Conservation (phyloP, 164 flowering plant genomes). For the Saururus chinensis region DNA sequence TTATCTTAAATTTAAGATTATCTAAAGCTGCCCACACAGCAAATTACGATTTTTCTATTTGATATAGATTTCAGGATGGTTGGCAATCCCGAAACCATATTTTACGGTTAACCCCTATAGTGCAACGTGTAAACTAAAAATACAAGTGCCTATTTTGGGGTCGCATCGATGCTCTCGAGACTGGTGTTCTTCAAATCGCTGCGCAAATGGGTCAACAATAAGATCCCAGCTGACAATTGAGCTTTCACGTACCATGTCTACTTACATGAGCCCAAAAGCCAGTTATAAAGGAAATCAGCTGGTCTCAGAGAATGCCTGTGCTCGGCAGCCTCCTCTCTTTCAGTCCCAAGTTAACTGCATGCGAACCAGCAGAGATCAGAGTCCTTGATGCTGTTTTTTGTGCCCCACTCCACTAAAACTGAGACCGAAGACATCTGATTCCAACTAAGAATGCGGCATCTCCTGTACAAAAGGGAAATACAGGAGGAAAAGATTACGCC, state of each 20-base stretch:
- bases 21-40: too few relatives aligned
- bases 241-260: neutral
- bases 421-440: conserved; percentile 20
- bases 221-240: neutral
- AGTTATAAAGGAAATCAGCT: neutral
- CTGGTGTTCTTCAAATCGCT: neutral
- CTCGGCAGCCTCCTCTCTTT: too few relatives aligned
- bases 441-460: conserved; percentile 28
- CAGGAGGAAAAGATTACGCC: conserved; percentile 75
- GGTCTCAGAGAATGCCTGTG: neutral
- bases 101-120: neutral
- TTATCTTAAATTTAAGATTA: too few relatives aligned
- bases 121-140: neutral
- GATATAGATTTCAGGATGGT: too few relatives aligned
- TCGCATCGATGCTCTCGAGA: neutral
- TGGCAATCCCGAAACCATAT: too few relatives aligned
- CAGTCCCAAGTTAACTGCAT: conserved; percentile 2
- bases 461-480: conserved; percentile 79
- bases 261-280: neutral
- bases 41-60: too few relatives aligned
- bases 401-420: conserved; percentile 21
- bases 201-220: neutral
- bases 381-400: conserved; percentile 10
- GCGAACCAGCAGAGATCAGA: conserved; percentile 12
- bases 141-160: neutral